A percentile compares a stretch with the other conserved stretches of the same genome.
These are phyloP conservation scores for Aureobasidium sp. DNA, from an alignment of 2,329 filamentous ascomycete species.

Conservation along the genomic window DNA sequence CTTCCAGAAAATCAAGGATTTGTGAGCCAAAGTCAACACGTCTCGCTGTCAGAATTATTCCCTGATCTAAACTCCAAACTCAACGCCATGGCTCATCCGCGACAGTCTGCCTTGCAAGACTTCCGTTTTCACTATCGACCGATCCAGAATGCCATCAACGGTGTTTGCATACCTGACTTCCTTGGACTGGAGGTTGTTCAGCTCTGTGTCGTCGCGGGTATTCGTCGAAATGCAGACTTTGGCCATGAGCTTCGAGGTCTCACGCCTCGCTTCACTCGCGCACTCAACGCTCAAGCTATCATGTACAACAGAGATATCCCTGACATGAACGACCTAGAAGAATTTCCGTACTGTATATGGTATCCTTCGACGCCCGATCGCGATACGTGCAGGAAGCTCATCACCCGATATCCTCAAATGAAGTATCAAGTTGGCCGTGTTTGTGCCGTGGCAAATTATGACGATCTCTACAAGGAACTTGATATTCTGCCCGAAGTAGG, in stretches of 20 bases:
- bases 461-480: slow-evolving; percentile 32
- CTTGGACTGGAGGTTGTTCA: slow-evolving; percentile 3
- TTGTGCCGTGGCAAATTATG: slow-evolving; percentile 36
- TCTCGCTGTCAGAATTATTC: background rate
- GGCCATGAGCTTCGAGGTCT: slow-evolving; percentile 16
- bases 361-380: slow-evolving; percentile 33
- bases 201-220: slow-evolving; percentile 17
- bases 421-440: slow-evolving; percentile 35
- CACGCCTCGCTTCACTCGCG: slow-evolving; percentile 19
- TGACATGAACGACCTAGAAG: slow-evolving; percentile 21
- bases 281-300: slow-evolving; percentile 31
- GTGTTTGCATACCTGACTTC: slow-evolving; percentile 5
- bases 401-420: slow-evolving; percentile 25
- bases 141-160: background rate
- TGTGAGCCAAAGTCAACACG: background rate
- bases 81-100: slow-evolving; percentile 8
- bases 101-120: slow-evolving; percentile 9
- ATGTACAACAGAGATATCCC: slow-evolving; percentile 33
- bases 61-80: background rate
- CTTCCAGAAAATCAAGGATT: background rate
- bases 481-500: slow-evolving; percentile 34
- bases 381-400: slow-evolving; percentile 32
- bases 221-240: slow-evolving; percentile 20
- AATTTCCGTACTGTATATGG: slow-evolving; percentile 39
- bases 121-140: slow-evolving; percentile 6